Percentiles rank a stretch among this genome's conserved stretches.
These are phyloP conservation scores for Zygnema circumcarinatum DNA, from an alignment of 139 green algal genomes.

Conservation along the genomic window DNA sequence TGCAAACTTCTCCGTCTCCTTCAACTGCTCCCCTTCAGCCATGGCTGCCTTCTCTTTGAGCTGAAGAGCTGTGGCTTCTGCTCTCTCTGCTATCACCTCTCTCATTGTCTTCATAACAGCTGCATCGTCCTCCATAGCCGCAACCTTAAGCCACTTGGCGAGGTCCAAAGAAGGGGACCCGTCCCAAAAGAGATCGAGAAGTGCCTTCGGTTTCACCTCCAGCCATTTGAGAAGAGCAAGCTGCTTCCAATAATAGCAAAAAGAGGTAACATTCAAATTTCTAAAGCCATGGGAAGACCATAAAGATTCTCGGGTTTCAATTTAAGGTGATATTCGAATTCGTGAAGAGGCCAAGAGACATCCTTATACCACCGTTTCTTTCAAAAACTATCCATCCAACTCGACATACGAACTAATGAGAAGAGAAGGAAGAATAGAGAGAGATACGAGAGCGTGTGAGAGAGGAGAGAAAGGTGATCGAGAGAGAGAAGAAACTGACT, in stretches of 20 bases:
- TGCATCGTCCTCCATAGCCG: background rate
- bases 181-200: conserved; percentile 33
- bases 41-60: conserved; percentile 17
- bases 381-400: no score
- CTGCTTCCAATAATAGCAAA: no score
- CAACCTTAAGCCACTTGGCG: conserved; percentile 40
- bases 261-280: background rate
- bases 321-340: no score
- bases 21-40: background rate
- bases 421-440: no score
- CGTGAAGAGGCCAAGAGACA: no score
- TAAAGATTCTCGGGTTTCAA: no score
- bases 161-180: conserved; percentile 37
- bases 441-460: no score
- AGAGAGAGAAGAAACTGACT: no score
- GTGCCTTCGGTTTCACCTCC: conserved; percentile 19
- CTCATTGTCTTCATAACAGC: background rate
- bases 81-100: background rate
- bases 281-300: no score
- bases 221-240: conserved; percentile 53
- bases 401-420: no score
- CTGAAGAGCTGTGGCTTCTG: conserved; percentile 17
- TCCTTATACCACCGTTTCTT: no score
- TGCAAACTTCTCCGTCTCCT: background rate
- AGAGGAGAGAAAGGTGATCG: no score